These are phyloP conservation scores for Pulveroboletus sp. DNA, from an alignment of 768 basidiomycete species.

Conservation along the genomic window DNA sequence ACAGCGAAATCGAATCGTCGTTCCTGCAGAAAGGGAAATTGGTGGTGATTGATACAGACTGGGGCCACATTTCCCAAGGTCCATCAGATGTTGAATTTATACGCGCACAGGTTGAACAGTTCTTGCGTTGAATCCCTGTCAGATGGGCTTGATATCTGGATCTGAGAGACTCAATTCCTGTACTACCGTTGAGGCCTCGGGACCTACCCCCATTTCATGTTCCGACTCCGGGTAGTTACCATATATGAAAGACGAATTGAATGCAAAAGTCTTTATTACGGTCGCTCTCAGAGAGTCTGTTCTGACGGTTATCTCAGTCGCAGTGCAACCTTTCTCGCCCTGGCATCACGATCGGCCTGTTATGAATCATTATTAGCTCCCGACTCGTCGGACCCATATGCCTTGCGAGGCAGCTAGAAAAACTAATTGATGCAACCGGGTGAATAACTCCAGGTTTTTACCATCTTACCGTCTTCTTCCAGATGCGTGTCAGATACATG, in stretches of 20 bases:
- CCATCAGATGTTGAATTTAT: slow-evolving; percentile 10
- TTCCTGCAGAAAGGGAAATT: slow-evolving; percentile 40
- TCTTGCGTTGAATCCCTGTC: slow-evolving; percentile 7
- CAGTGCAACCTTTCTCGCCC: too few species aligned
- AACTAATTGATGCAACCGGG: background rate
- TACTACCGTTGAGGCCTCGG: too few species aligned
- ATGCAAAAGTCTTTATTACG: too few species aligned
- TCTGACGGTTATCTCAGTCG: too few species aligned
- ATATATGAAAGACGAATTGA: too few species aligned
- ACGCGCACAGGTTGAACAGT: slow-evolving; percentile 8
- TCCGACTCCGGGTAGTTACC: too few species aligned
- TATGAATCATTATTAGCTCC: too few species aligned
- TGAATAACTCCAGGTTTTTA: background rate
- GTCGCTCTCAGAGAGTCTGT: too few species aligned
- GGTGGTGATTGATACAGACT: slow-evolving; percentile 38
- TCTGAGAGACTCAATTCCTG: background rate
- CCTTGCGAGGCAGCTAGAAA: slow-evolving; percentile 3
- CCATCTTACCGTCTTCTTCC: too few species aligned
- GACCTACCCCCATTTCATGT: too few species aligned
- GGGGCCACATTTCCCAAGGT: slow-evolving; percentile 14
- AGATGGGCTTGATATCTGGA: background rate
- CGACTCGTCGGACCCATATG: background rate
- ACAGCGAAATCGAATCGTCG: slow-evolving; percentile 44
- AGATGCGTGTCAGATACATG: slow-evolving; percentile 56
- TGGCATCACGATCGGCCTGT: too few species aligned